Conservation (phyloP, 2,329 filamentous ascomycete species). For the Apiospora saccharicola region DNA sequence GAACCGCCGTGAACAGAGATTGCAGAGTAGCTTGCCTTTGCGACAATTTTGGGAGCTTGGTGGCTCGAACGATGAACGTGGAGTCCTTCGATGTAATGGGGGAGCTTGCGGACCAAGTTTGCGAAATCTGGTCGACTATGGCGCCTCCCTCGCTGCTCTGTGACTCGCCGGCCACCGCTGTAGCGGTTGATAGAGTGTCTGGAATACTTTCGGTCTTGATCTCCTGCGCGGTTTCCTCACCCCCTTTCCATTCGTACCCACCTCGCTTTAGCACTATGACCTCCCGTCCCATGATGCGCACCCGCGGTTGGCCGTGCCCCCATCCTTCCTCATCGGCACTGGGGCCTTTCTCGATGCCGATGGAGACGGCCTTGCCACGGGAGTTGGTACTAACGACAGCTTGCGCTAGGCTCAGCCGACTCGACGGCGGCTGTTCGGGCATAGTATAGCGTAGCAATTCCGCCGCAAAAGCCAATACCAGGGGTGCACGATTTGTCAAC, state of each 20-base stretch:
- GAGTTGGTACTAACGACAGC: slow-evolving; percentile 85
- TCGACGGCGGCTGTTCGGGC: slow-evolving; percentile 86
- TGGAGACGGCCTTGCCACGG: slow-evolving; percentile 74
- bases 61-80: slow-evolving; percentile 64
- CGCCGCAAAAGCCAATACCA: slow-evolving; percentile 82
- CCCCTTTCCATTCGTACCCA: slow-evolving; percentile 70
- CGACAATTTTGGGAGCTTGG: slow-evolving; percentile 47
- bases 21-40: slow-evolving; percentile 54
- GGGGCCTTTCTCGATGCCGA: slow-evolving; percentile 73
- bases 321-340: slow-evolving; percentile 75
- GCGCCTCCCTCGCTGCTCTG: slow-evolving; percentile 31
- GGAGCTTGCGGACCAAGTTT: slow-evolving; percentile 59
- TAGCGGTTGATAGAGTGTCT: slow-evolving; percentile 30
- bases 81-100: slow-evolving; percentile 61
- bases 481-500: slow-evolving; percentile 80
- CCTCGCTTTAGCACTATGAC: slow-evolving; percentile 79
- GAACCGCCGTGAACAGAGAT: slow-evolving; percentile 56
- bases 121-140: slow-evolving; percentile 33
- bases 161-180: slow-evolving; percentile 30
- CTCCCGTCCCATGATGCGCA: slow-evolving; percentile 76
- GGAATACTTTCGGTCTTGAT: slow-evolving; percentile 21
- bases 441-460: slow-evolving; percentile 79
- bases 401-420: slow-evolving; percentile 81
- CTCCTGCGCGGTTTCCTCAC: slow-evolving; percentile 40
- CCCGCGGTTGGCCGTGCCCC: slow-evolving; percentile 76